phyloP scores from a whole-genome alignment of 257 asterid genomes.

The Solanum neorickii region DNA sequence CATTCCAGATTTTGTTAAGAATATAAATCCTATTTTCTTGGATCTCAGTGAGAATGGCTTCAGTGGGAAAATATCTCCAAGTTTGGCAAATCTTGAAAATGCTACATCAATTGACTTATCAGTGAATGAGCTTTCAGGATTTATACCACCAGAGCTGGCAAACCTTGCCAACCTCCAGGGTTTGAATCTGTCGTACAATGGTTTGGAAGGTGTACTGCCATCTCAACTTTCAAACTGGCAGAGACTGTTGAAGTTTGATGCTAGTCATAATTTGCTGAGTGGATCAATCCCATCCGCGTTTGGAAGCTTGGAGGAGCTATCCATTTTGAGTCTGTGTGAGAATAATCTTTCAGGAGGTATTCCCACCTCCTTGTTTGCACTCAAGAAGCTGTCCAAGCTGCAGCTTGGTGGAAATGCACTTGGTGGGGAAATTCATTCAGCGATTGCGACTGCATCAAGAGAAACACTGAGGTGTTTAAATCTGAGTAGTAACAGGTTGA shows the following conservation, averaged over 20 bases:
- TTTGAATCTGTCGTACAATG: slow-evolving; percentile 52
- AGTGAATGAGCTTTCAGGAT: slow-evolving; percentile 41
- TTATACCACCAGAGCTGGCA: slow-evolving; percentile 50
- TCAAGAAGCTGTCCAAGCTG: slow-evolving; percentile 37
- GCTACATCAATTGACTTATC: slow-evolving; percentile 45
- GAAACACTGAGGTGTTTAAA: slow-evolving; percentile 45
- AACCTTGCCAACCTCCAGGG: slow-evolving; percentile 33
- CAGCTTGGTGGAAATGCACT: slow-evolving; percentile 63
- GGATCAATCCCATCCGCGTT: slow-evolving; percentile 48
- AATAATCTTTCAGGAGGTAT: slow-evolving; percentile 46
- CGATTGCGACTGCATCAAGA: slow-evolving; percentile 17
- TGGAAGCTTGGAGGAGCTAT: slow-evolving; percentile 33
- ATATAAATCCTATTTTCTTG: slow-evolving; percentile 30
- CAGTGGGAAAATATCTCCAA: slow-evolving; percentile 45
- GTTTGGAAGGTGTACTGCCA: slow-evolving; percentile 42
- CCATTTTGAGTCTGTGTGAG: slow-evolving; percentile 46
- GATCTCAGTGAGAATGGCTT: slow-evolving; percentile 49
- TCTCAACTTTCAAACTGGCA: slow-evolving; percentile 36
- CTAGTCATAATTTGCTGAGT: slow-evolving; percentile 49
- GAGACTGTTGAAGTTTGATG: slow-evolving; percentile 37
- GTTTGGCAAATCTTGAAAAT: slow-evolving; percentile 34
- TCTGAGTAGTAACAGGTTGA: slow-evolving; percentile 47
- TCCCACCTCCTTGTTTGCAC: slow-evolving; percentile 37
- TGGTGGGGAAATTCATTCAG: slow-evolving; percentile 41
- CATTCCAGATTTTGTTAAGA: slow-evolving; percentile 48